These are phyloP conservation scores for Avena eriantha DNA, from an alignment of 176 grass and related monocot species.

Conservation along the genomic window DNA sequence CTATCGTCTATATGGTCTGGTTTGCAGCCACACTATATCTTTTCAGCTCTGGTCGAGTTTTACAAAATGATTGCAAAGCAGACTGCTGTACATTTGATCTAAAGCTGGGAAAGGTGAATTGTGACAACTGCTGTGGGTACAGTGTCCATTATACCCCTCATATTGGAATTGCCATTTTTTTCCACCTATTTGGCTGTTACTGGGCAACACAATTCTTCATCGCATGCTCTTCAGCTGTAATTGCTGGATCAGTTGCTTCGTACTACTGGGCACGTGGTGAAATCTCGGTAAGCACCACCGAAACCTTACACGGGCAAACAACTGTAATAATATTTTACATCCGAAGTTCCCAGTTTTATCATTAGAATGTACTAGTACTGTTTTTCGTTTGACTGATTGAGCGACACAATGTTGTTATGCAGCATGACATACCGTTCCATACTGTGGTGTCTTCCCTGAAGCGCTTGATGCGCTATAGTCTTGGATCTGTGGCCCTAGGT, in stretches of 20 bases:
- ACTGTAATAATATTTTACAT: neutral
- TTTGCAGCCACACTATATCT: constrained; percentile 88
- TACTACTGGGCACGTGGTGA: constrained; percentile 94
- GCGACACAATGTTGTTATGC: constrained; percentile 46
- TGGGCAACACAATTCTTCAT: constrained; percentile 93
- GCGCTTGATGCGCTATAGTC: constrained; percentile 73
- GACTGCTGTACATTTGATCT: constrained; percentile 86
- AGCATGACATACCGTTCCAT: constrained; percentile 88
- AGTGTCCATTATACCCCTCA: constrained; percentile 84
- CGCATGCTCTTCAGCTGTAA: constrained; percentile 73
- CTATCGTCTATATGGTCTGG: constrained; percentile 94
- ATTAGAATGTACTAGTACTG: neutral
- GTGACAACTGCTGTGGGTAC: constrained; percentile 90
- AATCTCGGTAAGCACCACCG: constrained; percentile 68
- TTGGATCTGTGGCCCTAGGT: constrained; percentile 89
- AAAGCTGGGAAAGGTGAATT: constrained; percentile 85
- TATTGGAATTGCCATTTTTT: constrained; percentile 85
- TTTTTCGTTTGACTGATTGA: neutral
- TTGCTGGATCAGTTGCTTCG: constrained; percentile 92
- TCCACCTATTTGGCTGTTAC: constrained; percentile 85
- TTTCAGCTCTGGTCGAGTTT: constrained; percentile 83
- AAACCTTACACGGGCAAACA: neutral
- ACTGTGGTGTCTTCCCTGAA: constrained; percentile 83
- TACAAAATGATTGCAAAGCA: constrained; percentile 73
- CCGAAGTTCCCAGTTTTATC: neutral